Percentiles rank a stretch among this genome's conserved stretches.
phyloP scores from a whole-genome alignment of 2,329 filamentous ascomycete genomes.

The Coccinonectria pachysandricola region DNA sequence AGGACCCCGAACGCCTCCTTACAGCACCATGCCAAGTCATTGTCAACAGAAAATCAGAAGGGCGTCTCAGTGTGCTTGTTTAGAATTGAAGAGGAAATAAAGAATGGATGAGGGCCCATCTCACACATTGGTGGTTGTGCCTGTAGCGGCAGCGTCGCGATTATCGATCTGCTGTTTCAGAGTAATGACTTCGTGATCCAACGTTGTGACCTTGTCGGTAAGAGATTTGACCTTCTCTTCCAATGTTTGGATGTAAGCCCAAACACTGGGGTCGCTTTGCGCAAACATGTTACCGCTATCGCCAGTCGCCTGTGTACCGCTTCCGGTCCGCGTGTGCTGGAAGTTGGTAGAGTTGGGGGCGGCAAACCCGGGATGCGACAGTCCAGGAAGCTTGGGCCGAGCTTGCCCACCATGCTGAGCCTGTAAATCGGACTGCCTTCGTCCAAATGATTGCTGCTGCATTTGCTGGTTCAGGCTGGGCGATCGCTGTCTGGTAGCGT shows the following conservation, averaged over 20 bases:
- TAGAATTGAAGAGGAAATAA: constrained; percentile 8
- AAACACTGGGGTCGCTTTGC: constrained; percentile 51
- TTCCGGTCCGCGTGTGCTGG: constrained; percentile 29
- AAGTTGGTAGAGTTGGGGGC: constrained; percentile 21
- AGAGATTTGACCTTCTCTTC: constrained; percentile 42
- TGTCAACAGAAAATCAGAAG: constrained; percentile 11
- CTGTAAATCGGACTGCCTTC: constrained; percentile 44
- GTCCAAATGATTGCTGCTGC: constrained; percentile 49
- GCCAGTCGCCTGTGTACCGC: constrained; percentile 41
- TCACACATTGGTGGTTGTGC: no score
- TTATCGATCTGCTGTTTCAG: constrained; percentile 25
- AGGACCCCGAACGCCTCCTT: constrained; percentile 19
- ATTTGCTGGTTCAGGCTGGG: constrained; percentile 56
- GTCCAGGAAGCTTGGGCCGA: constrained; percentile 27
- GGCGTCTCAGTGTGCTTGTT: constrained; percentile 16
- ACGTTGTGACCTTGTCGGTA: constrained; percentile 23
- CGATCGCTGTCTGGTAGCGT: constrained; percentile 47
- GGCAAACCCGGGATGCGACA: constrained; percentile 27
- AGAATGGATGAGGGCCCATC: no score
- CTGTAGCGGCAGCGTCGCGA: no score
- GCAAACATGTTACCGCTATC: constrained; percentile 60
- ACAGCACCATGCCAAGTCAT: constrained; percentile 19
- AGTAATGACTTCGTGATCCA: constrained; percentile 24
- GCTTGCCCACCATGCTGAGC: constrained; percentile 39
- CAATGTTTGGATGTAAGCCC: constrained; percentile 61